phyloP scores from a whole-genome alignment of 1,284 basidiomycete genomes.

The Quambalaria eucalypti region DNA sequence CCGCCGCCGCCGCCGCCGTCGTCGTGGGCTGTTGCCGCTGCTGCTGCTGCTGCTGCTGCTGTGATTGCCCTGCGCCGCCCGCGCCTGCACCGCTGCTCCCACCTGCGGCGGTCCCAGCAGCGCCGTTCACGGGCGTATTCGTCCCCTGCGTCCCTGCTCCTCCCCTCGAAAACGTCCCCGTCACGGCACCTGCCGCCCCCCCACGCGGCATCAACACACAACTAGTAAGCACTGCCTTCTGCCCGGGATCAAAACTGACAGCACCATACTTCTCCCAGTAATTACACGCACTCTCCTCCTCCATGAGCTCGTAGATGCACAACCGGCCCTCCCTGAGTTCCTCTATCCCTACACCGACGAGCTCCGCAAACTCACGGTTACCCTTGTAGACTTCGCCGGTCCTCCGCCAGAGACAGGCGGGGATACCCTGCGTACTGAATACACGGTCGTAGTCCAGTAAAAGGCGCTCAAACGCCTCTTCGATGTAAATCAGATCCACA shows the following conservation, averaged over 20 bases:
- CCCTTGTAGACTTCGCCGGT: conserved; percentile 97
- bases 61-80: not conserved
- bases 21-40: conserved; percentile 9
- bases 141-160: not conserved
- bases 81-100: not conserved
- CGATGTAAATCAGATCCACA: conserved; percentile 80
- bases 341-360: conserved; percentile 72
- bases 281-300: conserved; percentile 76
- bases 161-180: not conserved
- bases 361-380: conserved; percentile 81
- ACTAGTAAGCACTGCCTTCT: conserved; percentile 82
- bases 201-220: conserved; percentile 67
- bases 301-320: conserved; percentile 82
- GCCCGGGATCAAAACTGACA: conserved; percentile 62
- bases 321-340: conserved; percentile 77
- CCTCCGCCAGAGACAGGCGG: conserved; percentile 88
- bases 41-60: conserved; percentile 6
- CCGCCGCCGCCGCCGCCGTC: too few relatives aligned
- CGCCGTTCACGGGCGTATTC: too few relatives aligned
- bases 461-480: conserved; percentile 85
- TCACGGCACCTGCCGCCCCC: not conserved
- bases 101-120: not conserved
- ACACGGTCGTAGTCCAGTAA: conserved; percentile 92
- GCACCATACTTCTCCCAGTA: conserved; percentile 66
- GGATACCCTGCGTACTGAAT: conserved; percentile 67